Conservation (phyloP, 2,329 filamentous ascomycete genomes). For the Aspergillus sp. region DNA sequence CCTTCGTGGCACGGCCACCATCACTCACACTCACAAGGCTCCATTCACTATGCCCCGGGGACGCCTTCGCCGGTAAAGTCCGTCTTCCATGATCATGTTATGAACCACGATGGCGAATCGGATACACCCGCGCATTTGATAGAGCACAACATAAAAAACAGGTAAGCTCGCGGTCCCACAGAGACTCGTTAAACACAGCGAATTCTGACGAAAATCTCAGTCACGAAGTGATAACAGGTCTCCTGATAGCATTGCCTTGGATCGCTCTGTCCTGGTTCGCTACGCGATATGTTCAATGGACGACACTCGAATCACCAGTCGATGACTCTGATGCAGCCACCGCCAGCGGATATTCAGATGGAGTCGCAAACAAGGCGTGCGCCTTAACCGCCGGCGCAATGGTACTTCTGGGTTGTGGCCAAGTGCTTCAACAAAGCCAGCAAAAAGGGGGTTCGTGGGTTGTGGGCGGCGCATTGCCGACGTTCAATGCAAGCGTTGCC, state of each 20-base stretch:
- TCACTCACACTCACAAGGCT: conserved; percentile 31
- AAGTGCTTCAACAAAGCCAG: conserved; percentile 13
- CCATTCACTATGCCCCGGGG: conserved; percentile 1
- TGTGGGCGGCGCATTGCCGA: conserved; percentile 10
- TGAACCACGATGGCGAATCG: neutral
- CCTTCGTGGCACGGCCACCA: conserved; percentile 22
- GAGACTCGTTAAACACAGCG: conserved; percentile 1
- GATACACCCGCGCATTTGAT: neutral
- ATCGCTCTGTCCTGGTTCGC: conserved; percentile 31
- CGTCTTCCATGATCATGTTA: neutral
- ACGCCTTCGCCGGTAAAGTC: neutral
- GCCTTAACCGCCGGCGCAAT: conserved; percentile 25
- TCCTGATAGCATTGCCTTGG: conserved; percentile 35
- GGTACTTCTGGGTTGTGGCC: conserved; percentile 22
- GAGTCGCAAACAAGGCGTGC: conserved; percentile 15
- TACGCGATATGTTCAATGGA: conserved; percentile 15
- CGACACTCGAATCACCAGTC: conserved; percentile 3
- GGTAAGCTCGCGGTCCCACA: conserved; percentile 8
- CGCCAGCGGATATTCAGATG: conserved; percentile 11
- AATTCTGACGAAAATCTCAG: conserved; percentile 21
- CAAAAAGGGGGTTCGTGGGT: conserved; percentile 3
- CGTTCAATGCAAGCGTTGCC: conserved; percentile 8
- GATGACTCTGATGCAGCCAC: conserved; percentile 3
- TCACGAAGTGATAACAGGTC: conserved; percentile 42
- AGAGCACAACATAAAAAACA: conserved; percentile 3